These are phyloP conservation scores for Salix arbutifolia DNA, from an alignment of 345 rosid species.

Conservation along the genomic window DNA sequence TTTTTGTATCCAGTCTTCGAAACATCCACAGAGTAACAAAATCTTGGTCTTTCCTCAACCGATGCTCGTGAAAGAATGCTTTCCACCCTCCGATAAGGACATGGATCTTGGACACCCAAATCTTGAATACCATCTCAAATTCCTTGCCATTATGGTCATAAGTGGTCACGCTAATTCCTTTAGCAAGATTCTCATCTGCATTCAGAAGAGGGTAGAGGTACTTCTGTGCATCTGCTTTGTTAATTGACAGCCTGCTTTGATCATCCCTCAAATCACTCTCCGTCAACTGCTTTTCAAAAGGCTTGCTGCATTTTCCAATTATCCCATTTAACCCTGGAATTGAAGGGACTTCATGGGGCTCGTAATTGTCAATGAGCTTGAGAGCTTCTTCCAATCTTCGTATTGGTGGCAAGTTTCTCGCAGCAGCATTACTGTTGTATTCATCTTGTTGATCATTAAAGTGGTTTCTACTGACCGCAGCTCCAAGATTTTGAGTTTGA, in stretches of 20 bases:
- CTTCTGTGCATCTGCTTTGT: not conserved
- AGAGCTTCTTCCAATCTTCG: not conserved
- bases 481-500: not conserved
- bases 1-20: not conserved
- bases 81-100: constrained; percentile 7
- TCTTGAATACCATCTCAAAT: constrained; percentile 5
- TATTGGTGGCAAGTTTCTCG: not conserved
- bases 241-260: not conserved
- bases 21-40: constrained; percentile 14
- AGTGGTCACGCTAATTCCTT: not conserved
- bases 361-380: not conserved
- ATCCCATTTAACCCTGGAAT: not conserved
- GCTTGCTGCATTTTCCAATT: not conserved
- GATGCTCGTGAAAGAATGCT: not conserved
- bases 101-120: not conserved
- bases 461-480: not conserved
- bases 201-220: not conserved
- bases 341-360: not conserved
- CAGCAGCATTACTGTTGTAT: not conserved
- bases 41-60: not conserved
- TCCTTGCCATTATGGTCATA: not conserved
- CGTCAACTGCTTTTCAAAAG: constrained; percentile 8
- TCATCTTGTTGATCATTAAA: not conserved
- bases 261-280: constrained; percentile 1
- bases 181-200: not conserved